phyloP scores from a whole-genome alignment of 176 grass and related monocot species.

The Bromus sterilis region DNA sequence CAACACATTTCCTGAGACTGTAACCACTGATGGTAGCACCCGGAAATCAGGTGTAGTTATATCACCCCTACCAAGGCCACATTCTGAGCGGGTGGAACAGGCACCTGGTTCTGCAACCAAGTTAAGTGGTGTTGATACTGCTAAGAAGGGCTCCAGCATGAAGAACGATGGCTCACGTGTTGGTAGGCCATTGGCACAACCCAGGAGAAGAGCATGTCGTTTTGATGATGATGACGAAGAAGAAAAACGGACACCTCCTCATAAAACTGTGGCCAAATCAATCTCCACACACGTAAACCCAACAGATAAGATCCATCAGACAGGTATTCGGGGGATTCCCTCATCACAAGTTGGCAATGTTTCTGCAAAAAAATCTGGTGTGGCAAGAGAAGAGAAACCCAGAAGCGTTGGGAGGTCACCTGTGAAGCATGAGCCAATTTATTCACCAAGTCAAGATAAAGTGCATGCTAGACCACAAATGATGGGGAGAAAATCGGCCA shows the following conservation, averaged over 20 bases:
- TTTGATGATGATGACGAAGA: constrained; percentile 63
- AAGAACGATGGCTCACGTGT: constrained; percentile 28
- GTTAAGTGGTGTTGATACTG: constrained; percentile 15
- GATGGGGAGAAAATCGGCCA: constrained; percentile 31
- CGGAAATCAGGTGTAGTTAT: constrained; percentile 9
- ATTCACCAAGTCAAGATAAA: constrained; percentile 49
- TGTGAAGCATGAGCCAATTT: constrained; percentile 35
- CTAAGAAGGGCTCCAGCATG: constrained; percentile 37
- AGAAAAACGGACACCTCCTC: constrained; percentile 61
- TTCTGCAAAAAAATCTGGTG: constrained; percentile 35
- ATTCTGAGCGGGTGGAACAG: constrained; percentile 22
- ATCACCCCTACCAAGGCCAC: constrained; percentile 26
- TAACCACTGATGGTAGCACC: constrained; percentile 7
- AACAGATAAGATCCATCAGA: constrained; percentile 33
- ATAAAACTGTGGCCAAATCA: constrained; percentile 49
- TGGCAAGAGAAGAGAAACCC: constrained; percentile 47
- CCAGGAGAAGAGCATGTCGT: constrained; percentile 55
- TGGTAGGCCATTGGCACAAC: constrained; percentile 27
- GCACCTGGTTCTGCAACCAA: constrained; percentile 24
- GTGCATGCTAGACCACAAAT: constrained; percentile 32
- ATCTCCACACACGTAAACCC: constrained; percentile 18
- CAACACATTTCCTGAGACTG: constrained; percentile 20
- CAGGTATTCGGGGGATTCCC: constrained; percentile 25
- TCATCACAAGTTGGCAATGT: constrained; percentile 29
- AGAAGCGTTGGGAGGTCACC: constrained; percentile 36